phyloP scores from a whole-genome alignment of 2,329 filamentous ascomycete species.

The Drechslerella coelobrocha region DNA sequence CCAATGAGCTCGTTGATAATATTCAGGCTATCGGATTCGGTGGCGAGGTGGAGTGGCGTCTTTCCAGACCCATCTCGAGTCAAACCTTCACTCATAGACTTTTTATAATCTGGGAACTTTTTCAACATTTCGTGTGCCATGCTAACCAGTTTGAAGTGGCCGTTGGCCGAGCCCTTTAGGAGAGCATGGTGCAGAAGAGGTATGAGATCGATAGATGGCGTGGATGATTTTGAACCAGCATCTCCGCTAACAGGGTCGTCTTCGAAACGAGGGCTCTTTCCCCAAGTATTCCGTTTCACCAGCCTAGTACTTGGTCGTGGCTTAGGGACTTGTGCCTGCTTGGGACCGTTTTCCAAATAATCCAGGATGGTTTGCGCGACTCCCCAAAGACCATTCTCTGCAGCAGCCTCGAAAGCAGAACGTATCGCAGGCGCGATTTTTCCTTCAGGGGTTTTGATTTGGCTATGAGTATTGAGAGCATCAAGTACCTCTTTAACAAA shows the following conservation, averaged over 20 bases:
- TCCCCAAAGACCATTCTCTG: neutral
- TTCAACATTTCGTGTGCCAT: neutral
- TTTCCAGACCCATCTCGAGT: neutral
- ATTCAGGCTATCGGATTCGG: neutral
- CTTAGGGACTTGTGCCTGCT: neutral
- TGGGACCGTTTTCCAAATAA: neutral
- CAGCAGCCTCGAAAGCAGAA: neutral
- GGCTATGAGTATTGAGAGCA: neutral
- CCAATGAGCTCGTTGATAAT: neutral
- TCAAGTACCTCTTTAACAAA: neutral
- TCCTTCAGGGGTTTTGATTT: neutral
- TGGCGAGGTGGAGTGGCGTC: neutral
- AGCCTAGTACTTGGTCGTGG: neutral
- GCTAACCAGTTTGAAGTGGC: neutral
- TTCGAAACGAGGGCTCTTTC: neutral
- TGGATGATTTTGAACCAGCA: neutral
- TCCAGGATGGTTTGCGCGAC: neutral
- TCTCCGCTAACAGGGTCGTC: neutral
- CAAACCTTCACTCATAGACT: neutral
- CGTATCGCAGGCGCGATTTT: neutral
- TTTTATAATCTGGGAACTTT: neutral
- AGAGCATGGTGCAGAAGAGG: conserved; percentile 1
- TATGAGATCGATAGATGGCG: neutral
- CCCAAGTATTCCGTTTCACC: neutral
- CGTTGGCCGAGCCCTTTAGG: neutral